Base-by-base conservation (phyloP, 352 stramenopile genomes). In the Aphanomyces invadans region DNA sequence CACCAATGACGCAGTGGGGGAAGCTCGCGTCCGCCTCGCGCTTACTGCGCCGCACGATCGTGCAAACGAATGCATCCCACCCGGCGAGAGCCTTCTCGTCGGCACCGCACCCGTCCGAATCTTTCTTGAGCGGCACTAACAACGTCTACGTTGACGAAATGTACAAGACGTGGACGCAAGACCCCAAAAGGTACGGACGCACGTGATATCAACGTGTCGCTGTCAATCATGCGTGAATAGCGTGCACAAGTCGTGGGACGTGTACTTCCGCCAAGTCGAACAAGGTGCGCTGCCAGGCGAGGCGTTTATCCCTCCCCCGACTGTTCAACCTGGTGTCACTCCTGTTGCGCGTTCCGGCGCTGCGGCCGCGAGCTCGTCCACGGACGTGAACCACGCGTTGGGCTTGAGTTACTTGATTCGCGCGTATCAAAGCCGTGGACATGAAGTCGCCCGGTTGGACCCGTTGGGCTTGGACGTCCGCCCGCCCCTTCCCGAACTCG, bases 61-160 rank as follows among this genome's bases (percentile, higher is more conserved):
- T 46, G 36, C 32, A 49, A 29, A 10, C 60, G 2, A 60, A 48
- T 11, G 36, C n/a, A 17, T 5, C 36, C 54, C 66, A 67, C 55
- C 78, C 71, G 72, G 45, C 71, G 65, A 79, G 83, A 49, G 74
- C 76, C 26, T 87, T 89, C 49, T 71, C 81, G 33, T 86, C 76
- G 42, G 26, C 46, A 3, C 84, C 84, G 33, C 84, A 92, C 73
- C 80, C 84, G 62, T 90, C 80, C 56, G 84, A 92, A 73, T 89
- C 76, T n/a, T 98, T 99, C 73, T 81, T 98, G 68, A 96, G 78
- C 28, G 95, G 91, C 69, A 94, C 87, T 32, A 97, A 96, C 51
- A 94, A 91, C 61, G 75, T 98, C 31, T 99, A 99, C 77, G 89
- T 98, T 25, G 97, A 99, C 76, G 83, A 97, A 68, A 99, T 99